phyloP scores from a whole-genome alignment of 2,329 filamentous ascomycete genomes.

The Cladophialophora psammophila region DNA sequence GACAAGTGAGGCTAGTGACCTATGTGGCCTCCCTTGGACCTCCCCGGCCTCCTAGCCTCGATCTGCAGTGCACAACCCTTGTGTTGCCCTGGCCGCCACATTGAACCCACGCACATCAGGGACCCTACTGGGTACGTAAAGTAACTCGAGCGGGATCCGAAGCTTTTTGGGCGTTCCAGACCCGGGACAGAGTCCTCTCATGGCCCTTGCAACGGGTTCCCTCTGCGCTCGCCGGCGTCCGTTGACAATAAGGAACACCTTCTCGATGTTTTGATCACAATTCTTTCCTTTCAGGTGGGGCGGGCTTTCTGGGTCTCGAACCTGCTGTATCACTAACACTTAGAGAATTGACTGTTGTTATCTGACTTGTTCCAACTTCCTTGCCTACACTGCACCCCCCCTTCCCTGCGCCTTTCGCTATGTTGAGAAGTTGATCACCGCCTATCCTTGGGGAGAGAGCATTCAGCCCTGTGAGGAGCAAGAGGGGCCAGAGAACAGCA shows the following conservation, averaged over 20 bases:
- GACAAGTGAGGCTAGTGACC: no score
- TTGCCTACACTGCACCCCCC: neutral
- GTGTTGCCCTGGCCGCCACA: neutral
- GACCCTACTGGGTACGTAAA: neutral
- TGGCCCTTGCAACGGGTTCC: neutral
- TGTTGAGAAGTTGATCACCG: constrained; percentile 7
- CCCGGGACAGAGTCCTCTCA: constrained; percentile 2
- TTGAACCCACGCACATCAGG: neutral
- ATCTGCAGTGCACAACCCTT: neutral
- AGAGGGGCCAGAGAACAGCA: neutral
- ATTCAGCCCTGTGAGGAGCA: neutral
- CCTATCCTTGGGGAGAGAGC: neutral
- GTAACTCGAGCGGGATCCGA: constrained; percentile 4
- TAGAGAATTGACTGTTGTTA: constrained; percentile 1
- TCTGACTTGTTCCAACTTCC: neutral
- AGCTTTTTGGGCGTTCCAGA: constrained; percentile 19
- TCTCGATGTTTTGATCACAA: neutral
- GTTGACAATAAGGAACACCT: neutral
- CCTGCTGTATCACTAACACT: neutral
- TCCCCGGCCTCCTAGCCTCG: neutral
- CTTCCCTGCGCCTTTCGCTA: neutral
- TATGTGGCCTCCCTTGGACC: neutral
- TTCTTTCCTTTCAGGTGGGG: neutral
- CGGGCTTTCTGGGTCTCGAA: neutral
- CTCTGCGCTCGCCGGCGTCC: neutral